A percentile compares a stretch with the other conserved stretches of the same genome.
phyloP scores from a whole-genome alignment of 139 green algal genomes.

The Volvox africanus region DNA sequence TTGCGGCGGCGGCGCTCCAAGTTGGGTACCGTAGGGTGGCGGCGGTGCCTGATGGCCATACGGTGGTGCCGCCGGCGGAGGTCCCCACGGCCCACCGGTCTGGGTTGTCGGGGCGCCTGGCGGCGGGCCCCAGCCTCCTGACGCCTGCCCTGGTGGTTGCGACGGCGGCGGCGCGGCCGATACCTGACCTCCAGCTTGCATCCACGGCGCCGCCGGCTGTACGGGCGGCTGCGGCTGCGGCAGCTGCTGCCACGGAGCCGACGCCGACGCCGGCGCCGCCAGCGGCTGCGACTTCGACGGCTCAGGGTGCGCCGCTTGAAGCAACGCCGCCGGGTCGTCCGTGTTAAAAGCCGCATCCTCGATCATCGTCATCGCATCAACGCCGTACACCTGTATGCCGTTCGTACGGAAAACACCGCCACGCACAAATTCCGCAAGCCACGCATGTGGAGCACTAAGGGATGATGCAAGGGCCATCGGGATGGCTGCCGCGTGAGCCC shows the following conservation, averaged over 20 bases:
- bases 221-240: conserved; percentile 21
- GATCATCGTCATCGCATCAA: conserved; percentile 38
- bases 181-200: not conserved
- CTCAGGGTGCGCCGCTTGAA: not conserved
- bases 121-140: conserved; percentile 5
- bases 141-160: not conserved
- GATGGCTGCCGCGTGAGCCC: no score
- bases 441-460: no score
- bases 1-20: no score
- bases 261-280: not conserved
- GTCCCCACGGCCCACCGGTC: not conserved
- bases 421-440: no score
- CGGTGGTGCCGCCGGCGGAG: not conserved
- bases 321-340: not conserved
- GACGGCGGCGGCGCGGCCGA: not conserved
- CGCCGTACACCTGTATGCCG: conserved; percentile 24
- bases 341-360: conserved; percentile 49
- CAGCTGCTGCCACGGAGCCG: not conserved
- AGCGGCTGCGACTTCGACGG: not conserved
- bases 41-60: not conserved
- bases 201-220: not conserved
- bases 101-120: not conserved
- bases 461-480: no score
- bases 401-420: no score
- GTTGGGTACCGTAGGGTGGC: conserved; percentile 10